These are phyloP conservation scores for Carex myosuroides DNA, from an alignment of 176 grass and related monocot species.

Conservation along the genomic window DNA sequence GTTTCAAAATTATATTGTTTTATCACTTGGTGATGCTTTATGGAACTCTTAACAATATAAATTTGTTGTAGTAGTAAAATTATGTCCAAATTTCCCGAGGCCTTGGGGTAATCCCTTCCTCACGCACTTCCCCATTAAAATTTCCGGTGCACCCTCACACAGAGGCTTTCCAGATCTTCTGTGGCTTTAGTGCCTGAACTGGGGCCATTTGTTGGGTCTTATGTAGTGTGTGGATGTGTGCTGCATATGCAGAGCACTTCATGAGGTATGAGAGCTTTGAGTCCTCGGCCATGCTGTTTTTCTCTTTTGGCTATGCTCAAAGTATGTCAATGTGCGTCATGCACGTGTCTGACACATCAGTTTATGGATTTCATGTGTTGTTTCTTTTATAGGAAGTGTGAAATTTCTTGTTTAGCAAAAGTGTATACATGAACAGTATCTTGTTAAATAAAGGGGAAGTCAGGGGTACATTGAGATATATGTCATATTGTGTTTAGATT, in stretches of 20 bases:
- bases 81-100: neutral
- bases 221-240: neutral
- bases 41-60: neutral
- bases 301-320: neutral
- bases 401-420: neutral
- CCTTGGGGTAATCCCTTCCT: neutral
- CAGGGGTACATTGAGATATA: neutral
- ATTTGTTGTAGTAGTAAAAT: neutral
- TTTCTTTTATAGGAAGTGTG: neutral
- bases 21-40: neutral
- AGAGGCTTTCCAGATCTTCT: neutral
- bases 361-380: neutral
- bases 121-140: neutral
- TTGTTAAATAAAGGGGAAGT: neutral
- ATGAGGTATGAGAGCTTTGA: neutral
- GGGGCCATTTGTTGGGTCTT: neutral
- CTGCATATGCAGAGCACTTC: neutral
- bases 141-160: neutral
- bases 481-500: too few species aligned
- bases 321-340: neutral
- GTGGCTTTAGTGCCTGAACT: neutral
- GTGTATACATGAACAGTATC: neutral
- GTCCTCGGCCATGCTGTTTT: neutral
- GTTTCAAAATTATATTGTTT: neutral
- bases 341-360: neutral